Evolutionary conservation across 2,329 filamentous ascomycete genomes (phyloP), one percentile per base, ranked within the genome.

Genomic region (Leptodontidium sp.): DNA sequence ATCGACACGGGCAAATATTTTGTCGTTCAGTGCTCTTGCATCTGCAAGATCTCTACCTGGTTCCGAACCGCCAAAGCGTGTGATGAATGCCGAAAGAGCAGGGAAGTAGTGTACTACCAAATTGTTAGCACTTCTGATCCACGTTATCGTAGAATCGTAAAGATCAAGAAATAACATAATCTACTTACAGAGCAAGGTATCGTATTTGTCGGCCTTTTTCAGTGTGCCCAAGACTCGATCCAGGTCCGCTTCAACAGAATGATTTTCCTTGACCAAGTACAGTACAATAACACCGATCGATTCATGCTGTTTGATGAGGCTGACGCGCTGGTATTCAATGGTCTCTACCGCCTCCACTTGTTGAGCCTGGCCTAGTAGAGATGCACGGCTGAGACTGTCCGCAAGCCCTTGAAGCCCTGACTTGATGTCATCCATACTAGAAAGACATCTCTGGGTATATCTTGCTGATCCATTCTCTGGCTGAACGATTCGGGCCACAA

Each of bases 231-330:
- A 80, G 50, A 98, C 87, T 6, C 87, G 83, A 53, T 89, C 85
- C 74, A 97, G 94, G 77, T 98, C 93, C 45, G 89, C 84, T 5
- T 88, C 81, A 55, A 86, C 87, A 2, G 90, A 90, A 74, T 92
- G 90, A 65, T 90, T 88, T 72, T 89, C 91, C 75, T 94, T 93
- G 70, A 97, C 87, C 65, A 96, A 87, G 70, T 92, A 90, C 70
- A 89, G 90, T 63, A 97, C 82, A 64, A 97, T 91, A n/a, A 93
- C 87, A 14, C 91, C 90, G 17, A 99, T 83, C 17, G 92, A 88
- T 78, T 99, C 95, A 78, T 99, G 97, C 79, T 99, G 95, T 76
- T 93, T 90, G 26, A 91, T 88, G 63, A 99, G 85, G 76, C 93
- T 97, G 73, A 88, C 83, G 55, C 91, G 89, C 75, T 97, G 93